These are phyloP conservation scores for Carex kokanica DNA, from an alignment of 176 grass and related monocot genomes.

Conservation along the genomic window DNA sequence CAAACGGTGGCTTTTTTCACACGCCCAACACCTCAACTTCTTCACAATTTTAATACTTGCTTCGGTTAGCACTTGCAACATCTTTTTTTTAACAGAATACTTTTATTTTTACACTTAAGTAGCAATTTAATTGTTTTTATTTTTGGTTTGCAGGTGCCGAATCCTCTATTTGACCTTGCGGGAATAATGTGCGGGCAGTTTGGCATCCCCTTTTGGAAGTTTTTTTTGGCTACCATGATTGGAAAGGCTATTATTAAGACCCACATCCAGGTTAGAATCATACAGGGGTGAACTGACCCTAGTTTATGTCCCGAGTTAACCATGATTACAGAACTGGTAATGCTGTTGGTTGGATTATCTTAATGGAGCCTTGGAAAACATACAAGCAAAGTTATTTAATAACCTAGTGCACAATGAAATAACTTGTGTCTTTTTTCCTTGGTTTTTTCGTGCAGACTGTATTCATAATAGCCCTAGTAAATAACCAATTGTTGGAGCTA, in stretches of 20 bases:
- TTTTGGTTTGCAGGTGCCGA: conserved; percentile 64
- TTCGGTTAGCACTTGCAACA: conserved; percentile 53
- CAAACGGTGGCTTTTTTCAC: conserved; percentile 84
- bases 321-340: neutral
- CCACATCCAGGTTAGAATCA: conserved; percentile 70
- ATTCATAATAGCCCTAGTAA: conserved; percentile 75
- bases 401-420: neutral
- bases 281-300: neutral
- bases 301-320: neutral
- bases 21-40: conserved; percentile 78
- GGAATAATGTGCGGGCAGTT: conserved; percentile 96
- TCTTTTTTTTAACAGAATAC: conserved; percentile 21
- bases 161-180: conserved; percentile 85
- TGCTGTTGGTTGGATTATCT: neutral
- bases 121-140: conserved; percentile 24
- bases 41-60: conserved; percentile 76
- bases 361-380: neutral
- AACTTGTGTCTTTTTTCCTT: neutral
- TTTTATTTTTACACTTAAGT: conserved; percentile 5
- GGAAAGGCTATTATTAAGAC: conserved; percentile 95
- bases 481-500: conserved; percentile 91
- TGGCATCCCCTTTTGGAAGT: conserved; percentile 87
- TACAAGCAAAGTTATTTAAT: neutral
- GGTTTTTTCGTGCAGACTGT: conserved; percentile 54
- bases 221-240: conserved; percentile 89